phyloP scores from a whole-genome alignment of 2,329 filamentous ascomycete genomes.

The Colletotrichum acutatum region DNA sequence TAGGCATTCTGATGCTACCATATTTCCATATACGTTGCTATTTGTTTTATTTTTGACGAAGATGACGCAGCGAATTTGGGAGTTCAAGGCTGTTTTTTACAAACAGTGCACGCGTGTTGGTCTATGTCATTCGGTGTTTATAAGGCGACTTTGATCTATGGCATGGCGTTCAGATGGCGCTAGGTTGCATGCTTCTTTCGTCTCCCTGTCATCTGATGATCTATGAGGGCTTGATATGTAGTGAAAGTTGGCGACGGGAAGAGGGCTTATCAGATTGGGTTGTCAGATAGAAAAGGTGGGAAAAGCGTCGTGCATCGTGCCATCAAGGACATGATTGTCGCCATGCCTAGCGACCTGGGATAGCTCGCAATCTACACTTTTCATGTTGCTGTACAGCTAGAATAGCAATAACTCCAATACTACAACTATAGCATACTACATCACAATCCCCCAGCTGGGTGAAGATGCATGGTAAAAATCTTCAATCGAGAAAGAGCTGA shows the following conservation, averaged over 20 bases:
- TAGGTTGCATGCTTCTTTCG: not conserved
- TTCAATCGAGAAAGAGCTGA: not conserved
- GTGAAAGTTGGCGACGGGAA: not conserved
- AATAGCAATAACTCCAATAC: slow-evolving; percentile 13
- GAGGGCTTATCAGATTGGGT: not conserved
- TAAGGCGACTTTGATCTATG: not conserved
- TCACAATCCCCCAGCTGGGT: not conserved
- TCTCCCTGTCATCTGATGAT: not conserved
- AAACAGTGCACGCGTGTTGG: slow-evolving; percentile 5
- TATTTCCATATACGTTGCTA: not conserved
- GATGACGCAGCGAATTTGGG: slow-evolving; percentile 32
- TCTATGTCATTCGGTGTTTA: slow-evolving; percentile 15
- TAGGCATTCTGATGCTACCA: not conserved
- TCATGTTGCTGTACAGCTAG: slow-evolving; percentile 18
- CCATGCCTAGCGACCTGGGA: slow-evolving; percentile 11
- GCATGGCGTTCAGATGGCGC: slow-evolving; percentile 25
- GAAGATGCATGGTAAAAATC: not conserved
- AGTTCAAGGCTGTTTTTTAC: slow-evolving; percentile 18
- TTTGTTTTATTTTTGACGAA: slow-evolving; percentile 23
- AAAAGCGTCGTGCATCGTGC: not conserved
- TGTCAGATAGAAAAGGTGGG: not conserved
- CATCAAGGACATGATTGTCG: slow-evolving; percentile 9
- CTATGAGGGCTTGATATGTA: not conserved
- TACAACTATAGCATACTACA: not conserved
- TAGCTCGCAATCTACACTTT: slow-evolving; percentile 23